phyloP scores from a whole-genome alignment of 2,329 filamentous ascomycete genomes.

The Aspergillus sp. region DNA sequence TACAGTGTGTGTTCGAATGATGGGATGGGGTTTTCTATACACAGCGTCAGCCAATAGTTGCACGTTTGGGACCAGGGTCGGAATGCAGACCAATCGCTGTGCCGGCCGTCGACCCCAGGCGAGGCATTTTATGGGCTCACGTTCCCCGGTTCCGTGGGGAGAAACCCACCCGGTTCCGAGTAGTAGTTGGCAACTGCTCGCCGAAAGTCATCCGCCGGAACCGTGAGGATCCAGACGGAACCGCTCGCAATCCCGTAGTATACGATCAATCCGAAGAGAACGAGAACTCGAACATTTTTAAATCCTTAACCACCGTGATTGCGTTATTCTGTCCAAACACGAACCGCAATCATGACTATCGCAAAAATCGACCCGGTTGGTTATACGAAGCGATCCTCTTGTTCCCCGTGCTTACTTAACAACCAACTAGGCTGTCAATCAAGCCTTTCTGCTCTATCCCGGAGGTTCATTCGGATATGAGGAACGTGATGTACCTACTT shows the following conservation, averaged over 20 bases:
- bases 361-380: background rate
- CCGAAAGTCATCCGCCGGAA: background rate
- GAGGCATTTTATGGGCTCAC: background rate
- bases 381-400: background rate
- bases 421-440: background rate
- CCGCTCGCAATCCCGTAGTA: background rate
- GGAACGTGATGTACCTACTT: slow-evolving; percentile 16
- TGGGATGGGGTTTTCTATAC: background rate
- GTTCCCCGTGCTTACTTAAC: background rate
- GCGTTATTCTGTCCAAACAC: background rate
- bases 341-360: background rate
- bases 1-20: background rate
- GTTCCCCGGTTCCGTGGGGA: no score
- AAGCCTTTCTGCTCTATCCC: slow-evolving; percentile 21
- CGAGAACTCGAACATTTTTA: background rate
- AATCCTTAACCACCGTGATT: background rate
- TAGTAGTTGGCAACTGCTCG: background rate
- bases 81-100: background rate
- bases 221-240: background rate
- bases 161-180: background rate
- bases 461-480: slow-evolving; percentile 24
- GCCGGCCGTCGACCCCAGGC: background rate
- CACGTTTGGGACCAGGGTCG: background rate
- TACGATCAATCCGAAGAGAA: no score
- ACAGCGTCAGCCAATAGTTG: background rate